These are phyloP conservation scores for Aphanomyces stellatus DNA, from an alignment of 352 stramenopile genomes.

Conservation along the genomic window DNA sequence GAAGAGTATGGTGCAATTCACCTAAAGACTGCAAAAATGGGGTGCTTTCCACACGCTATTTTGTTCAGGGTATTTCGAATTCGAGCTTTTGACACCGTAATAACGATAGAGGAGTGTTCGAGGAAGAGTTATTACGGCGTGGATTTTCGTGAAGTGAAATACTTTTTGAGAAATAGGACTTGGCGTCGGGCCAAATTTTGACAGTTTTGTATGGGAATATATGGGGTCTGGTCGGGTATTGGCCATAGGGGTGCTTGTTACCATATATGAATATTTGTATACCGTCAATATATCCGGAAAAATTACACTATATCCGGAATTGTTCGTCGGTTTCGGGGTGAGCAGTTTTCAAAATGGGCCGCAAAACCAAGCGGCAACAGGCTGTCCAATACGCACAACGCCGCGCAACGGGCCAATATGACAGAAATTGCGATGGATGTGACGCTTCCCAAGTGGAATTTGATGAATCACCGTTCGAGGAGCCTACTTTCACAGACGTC, in stretches of 20 bases:
- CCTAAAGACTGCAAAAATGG: not conserved
- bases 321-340: not conserved
- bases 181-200: no score
- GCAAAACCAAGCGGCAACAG: no score
- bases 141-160: not conserved
- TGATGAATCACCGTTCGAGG: no score
- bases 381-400: no score
- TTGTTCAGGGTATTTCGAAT: not conserved
- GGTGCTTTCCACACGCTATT: not conserved
- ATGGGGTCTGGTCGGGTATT: not conserved
- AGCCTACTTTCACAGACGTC: no score
- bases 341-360: no score
- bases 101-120: not conserved
- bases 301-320: not conserved
- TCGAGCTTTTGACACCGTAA: not conserved
- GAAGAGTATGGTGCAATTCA: not conserved
- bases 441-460: no score
- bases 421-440: no score
- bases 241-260: not conserved
- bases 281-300: not conserved
- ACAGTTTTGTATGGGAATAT: not conserved
- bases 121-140: not conserved
- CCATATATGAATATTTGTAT: not conserved
- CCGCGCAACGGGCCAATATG: no score
- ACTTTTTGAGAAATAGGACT: not conserved